Conservation (phyloP, 805 yeast genomes). For the Candida broadrunensis region DNA sequence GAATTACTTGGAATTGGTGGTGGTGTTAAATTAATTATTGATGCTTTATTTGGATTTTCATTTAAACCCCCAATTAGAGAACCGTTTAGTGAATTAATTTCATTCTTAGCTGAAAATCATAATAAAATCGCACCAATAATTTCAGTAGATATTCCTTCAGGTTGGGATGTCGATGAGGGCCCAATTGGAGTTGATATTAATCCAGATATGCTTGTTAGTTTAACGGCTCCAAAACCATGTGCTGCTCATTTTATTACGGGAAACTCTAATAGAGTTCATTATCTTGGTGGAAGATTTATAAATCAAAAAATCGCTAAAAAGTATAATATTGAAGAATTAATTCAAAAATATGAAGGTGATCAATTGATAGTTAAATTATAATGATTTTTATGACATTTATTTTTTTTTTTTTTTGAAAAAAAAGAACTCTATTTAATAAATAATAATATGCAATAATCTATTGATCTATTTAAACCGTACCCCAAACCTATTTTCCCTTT, state of each 20-base stretch:
- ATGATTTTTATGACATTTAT: too few species aligned
- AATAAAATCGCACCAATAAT: constrained; percentile 58
- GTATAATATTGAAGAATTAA: constrained; percentile 60
- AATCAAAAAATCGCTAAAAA: constrained; percentile 62
- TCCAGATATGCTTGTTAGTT: constrained; percentile 71
- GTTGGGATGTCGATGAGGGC: constrained; percentile 95
- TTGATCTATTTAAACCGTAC: not conserved
- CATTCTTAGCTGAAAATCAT: constrained; percentile 25
- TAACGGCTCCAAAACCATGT: constrained; percentile 95
- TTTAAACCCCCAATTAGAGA: constrained; percentile 84
- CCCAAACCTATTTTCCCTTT: not conserved
- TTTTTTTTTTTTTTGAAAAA: too few species aligned
- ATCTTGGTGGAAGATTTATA: constrained; percentile 88
- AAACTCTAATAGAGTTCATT: constrained; percentile 47
- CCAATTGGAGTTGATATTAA: constrained; percentile 49
- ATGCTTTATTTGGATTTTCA: constrained; percentile 90
- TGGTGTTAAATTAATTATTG: constrained; percentile 47
- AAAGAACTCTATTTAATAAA: not conserved
- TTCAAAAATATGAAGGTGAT: constrained; percentile 25
- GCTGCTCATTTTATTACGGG: constrained; percentile 42
- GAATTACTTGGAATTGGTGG: constrained; percentile 5
- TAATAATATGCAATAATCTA: not conserved
- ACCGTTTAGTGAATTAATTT: constrained; percentile 57
- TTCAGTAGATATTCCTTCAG: constrained; percentile 90
- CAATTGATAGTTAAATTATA: constrained; percentile 36